Conservation (phyloP, 2,329 filamentous ascomycete species). For the Neospermospora avenae region DNA sequence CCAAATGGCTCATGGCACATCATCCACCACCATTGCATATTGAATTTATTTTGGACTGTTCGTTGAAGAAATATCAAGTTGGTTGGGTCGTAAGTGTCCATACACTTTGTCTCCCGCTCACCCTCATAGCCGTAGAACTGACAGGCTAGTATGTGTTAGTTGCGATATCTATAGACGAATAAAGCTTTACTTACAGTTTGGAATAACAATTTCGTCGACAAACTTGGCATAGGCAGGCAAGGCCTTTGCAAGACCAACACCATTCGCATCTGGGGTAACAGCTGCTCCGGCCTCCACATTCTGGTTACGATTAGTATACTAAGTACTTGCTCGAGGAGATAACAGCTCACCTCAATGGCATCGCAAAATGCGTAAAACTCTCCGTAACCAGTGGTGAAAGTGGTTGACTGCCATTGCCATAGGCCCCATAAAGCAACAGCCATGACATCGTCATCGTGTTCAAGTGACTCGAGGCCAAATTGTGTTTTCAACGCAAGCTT, state of each 20-base stretch:
- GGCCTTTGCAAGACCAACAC: conserved; percentile 53
- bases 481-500: conserved; percentile 45
- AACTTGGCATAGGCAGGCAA: conserved; percentile 53
- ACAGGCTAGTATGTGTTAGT: conserved; percentile 40
- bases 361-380: conserved; percentile 44
- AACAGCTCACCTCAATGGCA: conserved; percentile 36
- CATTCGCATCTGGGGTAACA: conserved; percentile 37
- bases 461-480: conserved; percentile 50
- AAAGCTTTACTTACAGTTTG: conserved; percentile 42
- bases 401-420: conserved; percentile 54
- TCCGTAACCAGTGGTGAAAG: conserved; percentile 48
- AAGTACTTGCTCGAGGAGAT: neutral
- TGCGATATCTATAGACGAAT: neutral
- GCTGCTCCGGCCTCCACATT: conserved; percentile 36
- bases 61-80: conserved; percentile 50
- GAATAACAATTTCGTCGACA: conserved; percentile 45
- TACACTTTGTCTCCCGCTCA: conserved; percentile 45
- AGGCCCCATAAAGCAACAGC: conserved; percentile 52
- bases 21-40: conserved; percentile 56
- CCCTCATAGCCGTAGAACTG: conserved; percentile 45
- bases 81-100: conserved; percentile 49
- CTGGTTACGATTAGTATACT: conserved; percentile 8
- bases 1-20: conserved; percentile 61
- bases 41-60: conserved; percentile 42
- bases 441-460: conserved; percentile 40